Percentiles rank a stretch among this genome's conserved stretches.
phyloP scores from a whole-genome alignment of 2,329 filamentous ascomycete species.

The Didymella pomorum region DNA sequence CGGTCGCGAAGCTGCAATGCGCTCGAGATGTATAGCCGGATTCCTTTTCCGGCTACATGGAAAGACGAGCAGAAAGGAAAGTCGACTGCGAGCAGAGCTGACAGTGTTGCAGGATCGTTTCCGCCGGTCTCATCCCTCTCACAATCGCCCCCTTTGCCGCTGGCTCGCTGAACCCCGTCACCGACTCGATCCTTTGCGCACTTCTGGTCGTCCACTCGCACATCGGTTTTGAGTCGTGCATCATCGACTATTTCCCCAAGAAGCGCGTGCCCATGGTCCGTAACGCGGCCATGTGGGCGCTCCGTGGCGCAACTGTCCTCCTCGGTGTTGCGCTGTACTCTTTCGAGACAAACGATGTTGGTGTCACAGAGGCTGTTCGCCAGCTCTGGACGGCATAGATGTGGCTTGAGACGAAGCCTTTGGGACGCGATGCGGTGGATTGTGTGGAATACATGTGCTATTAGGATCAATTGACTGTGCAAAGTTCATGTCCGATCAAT shows the following conservation, averaged over 20 bases:
- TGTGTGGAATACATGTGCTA: constrained; percentile 24
- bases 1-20: neutral
- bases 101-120: constrained; percentile 67
- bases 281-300: constrained; percentile 75
- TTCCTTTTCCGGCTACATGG: constrained; percentile 6
- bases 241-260: constrained; percentile 90
- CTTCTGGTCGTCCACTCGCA: constrained; percentile 90
- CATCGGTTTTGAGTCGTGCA: constrained; percentile 87
- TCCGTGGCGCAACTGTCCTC: constrained; percentile 79
- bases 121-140: constrained; percentile 82
- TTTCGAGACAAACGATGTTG: constrained; percentile 98
- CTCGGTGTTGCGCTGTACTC: constrained; percentile 93
- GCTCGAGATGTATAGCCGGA: neutral
- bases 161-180: constrained; percentile 86
- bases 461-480: constrained; percentile 12
- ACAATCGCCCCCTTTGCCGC: constrained; percentile 91
- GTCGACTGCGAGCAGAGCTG: neutral
- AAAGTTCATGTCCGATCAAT: neutral
- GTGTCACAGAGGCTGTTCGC: constrained; percentile 87
- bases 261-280: constrained; percentile 72
- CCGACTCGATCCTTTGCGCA: constrained; percentile 85
- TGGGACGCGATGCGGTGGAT: neutral
- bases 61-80: neutral
- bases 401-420: neutral
- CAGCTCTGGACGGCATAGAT: constrained; percentile 83